Evolutionary conservation across 2,329 filamentous ascomycete genomes (phyloP).

Genomic region (Trichoderma sp.): DNA sequence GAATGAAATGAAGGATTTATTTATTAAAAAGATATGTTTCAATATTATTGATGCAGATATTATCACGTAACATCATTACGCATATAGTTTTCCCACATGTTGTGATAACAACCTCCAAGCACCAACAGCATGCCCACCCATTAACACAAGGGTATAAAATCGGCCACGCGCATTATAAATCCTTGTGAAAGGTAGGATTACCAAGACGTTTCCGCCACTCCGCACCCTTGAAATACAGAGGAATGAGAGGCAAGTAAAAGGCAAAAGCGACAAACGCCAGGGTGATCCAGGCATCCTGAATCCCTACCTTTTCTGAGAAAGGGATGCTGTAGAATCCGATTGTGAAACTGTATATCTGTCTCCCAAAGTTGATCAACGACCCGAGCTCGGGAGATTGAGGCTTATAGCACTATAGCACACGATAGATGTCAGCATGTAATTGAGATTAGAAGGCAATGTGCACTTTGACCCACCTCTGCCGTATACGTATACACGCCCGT

Average conservation of each 20-base stretch:
- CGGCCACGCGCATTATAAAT: neutral
- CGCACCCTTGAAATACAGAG: conserved; percentile 13
- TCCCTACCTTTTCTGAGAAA: conserved; percentile 7
- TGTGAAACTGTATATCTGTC: conserved; percentile 17
- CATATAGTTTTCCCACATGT: neutral
- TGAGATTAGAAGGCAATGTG: neutral
- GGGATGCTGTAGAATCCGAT: conserved; percentile 10
- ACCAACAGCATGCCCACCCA: neutral
- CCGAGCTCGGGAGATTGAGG: conserved; percentile 16
- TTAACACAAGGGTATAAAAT: neutral
- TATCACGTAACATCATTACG: neutral
- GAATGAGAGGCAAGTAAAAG: conserved; percentile 9
- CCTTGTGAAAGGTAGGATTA: conserved; percentile 8
- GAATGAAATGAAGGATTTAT: neutral
- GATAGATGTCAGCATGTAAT: neutral
- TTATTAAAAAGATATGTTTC: neutral
- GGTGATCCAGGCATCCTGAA: conserved; percentile 15
- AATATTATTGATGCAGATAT: neutral
- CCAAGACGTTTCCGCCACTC: conserved; percentile 14
- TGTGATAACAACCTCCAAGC: neutral
- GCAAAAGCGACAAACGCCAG: conserved; percentile 8
- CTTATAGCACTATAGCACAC: conserved; percentile 11
- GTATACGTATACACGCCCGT: conserved; percentile 19
- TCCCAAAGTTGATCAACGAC: conserved; percentile 7
- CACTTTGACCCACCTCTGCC: neutral